These are phyloP conservation scores for Boletus speciosus DNA, from an alignment of 768 basidiomycete genomes.

Conservation along the genomic window DNA sequence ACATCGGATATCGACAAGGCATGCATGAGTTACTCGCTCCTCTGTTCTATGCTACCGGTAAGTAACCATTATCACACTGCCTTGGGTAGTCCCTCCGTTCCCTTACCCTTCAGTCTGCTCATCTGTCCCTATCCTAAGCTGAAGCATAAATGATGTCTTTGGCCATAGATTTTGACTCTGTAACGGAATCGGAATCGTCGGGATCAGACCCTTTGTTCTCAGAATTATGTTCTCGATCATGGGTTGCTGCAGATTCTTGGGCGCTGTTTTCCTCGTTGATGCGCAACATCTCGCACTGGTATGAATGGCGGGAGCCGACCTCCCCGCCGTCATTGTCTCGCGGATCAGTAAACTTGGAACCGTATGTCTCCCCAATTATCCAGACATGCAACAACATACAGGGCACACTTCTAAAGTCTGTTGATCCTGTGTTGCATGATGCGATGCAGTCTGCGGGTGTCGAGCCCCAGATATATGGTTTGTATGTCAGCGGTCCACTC, in stretches of 20 bases:
- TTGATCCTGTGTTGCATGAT: slow-evolving; percentile 78
- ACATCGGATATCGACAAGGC: slow-evolving; percentile 93
- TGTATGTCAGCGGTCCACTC: slow-evolving; percentile 50
- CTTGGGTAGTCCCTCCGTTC: slow-evolving; percentile 3
- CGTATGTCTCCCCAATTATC: slow-evolving; percentile 83
- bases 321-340: slow-evolving; percentile 30
- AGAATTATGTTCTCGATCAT: slow-evolving; percentile 62
- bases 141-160: slow-evolving; percentile 24
- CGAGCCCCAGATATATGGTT: slow-evolving; percentile 96
- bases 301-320: slow-evolving; percentile 59
- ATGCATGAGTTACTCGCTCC: slow-evolving; percentile 98
- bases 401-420: slow-evolving; percentile 60
- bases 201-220: slow-evolving; percentile 38
- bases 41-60: slow-evolving; percentile 61
- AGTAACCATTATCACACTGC: slow-evolving; percentile 7
- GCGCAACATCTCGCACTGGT: slow-evolving; percentile 76
- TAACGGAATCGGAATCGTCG: slow-evolving; percentile 35
- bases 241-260: slow-evolving; percentile 87
- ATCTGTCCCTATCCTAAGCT: slow-evolving; percentile 22
- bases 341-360: slow-evolving; percentile 46
- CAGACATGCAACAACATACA: slow-evolving; percentile 80
- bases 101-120: slow-evolving; percentile 10
- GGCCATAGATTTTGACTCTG: slow-evolving; percentile 72
- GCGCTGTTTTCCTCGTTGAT: slow-evolving; percentile 78
- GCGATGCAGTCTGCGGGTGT: slow-evolving; percentile 76